These are phyloP conservation scores for Yamadazyma atlantica DNA, from an alignment of 1,139 yeast genomes.

Conservation along the genomic window DNA sequence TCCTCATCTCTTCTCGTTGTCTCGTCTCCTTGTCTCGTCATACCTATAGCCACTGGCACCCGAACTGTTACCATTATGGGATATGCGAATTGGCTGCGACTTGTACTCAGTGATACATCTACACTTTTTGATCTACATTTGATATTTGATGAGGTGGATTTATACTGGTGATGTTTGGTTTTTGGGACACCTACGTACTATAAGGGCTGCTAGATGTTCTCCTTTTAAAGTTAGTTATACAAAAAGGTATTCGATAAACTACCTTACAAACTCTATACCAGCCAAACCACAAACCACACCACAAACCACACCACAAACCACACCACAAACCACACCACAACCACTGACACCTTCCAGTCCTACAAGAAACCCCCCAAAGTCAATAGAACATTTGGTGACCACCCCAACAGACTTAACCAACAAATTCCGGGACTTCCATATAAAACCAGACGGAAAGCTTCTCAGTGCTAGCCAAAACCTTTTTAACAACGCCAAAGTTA, in stretches of 20 bases:
- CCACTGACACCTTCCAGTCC: too few species aligned
- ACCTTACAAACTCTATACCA: too few species aligned
- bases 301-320: background rate
- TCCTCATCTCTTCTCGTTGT: too few species aligned
- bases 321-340: background rate
- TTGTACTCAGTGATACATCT: too few species aligned
- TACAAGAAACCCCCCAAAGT: constrained; percentile 6
- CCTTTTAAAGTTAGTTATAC: too few species aligned
- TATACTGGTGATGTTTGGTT: background rate
- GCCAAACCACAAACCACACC: too few species aligned
- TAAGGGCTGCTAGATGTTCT: too few species aligned
- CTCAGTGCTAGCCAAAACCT: constrained; percentile 23
- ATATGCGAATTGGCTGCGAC: too few species aligned
- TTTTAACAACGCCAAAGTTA: constrained; percentile 44
- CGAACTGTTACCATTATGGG: constrained; percentile 24
- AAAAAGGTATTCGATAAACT: too few species aligned
- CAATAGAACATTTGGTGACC: constrained; percentile 13
- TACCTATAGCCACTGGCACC: constrained; percentile 27
- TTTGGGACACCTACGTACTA: too few species aligned
- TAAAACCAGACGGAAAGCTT: constrained; percentile 10
- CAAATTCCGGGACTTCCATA: constrained; percentile 21
- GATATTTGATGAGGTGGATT: background rate
- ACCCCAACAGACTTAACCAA: constrained; percentile 27
- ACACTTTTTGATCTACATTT: too few species aligned
- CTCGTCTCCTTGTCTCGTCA: too few species aligned